These are phyloP conservation scores for Aspergillus cavernicola DNA, from an alignment of 495 filamentous ascomycete genomes.

Conservation along the genomic window DNA sequence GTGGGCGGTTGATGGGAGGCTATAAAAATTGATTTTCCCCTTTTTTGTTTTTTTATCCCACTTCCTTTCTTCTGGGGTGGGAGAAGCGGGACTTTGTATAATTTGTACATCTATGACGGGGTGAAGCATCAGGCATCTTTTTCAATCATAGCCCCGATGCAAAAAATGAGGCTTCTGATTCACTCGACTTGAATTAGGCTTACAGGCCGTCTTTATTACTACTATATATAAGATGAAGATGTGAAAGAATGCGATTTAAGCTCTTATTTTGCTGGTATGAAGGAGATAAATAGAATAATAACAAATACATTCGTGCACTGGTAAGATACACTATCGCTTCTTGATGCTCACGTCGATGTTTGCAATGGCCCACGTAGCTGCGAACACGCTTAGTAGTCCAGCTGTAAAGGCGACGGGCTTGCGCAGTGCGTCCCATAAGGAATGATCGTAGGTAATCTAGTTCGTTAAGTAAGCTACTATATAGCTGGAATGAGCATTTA, in stretches of 20 bases:
- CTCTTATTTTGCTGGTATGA: constrained; percentile 14
- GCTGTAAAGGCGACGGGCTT: constrained; percentile 83
- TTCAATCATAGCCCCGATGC: neutral
- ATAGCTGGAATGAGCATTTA: neutral
- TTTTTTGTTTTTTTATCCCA: neutral
- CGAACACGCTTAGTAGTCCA: constrained; percentile 72
- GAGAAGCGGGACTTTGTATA: neutral
- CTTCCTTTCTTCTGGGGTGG: neutral
- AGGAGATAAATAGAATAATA: constrained; percentile 15
- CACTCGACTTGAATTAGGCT: neutral
- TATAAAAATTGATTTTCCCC: neutral
- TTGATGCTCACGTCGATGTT: constrained; percentile 71
- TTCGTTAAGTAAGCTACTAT: neutral
- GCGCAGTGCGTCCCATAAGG: constrained; percentile 67
- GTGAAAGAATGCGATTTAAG: neutral
- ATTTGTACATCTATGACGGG: constrained; percentile 11
- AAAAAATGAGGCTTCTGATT: neutral
- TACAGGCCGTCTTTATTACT: too few relatives aligned
- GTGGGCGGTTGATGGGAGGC: neutral
- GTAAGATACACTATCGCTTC: constrained; percentile 36
- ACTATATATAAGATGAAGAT: neutral
- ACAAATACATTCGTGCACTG: neutral
- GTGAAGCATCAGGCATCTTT: neutral
- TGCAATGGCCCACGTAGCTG: constrained; percentile 69
- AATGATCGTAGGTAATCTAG: constrained; percentile 78